A percentile compares a stretch with the other conserved stretches of the same genome.
phyloP scores from a whole-genome alignment of 805 yeast genomes.

The Priceomyces fermenticarens region DNA sequence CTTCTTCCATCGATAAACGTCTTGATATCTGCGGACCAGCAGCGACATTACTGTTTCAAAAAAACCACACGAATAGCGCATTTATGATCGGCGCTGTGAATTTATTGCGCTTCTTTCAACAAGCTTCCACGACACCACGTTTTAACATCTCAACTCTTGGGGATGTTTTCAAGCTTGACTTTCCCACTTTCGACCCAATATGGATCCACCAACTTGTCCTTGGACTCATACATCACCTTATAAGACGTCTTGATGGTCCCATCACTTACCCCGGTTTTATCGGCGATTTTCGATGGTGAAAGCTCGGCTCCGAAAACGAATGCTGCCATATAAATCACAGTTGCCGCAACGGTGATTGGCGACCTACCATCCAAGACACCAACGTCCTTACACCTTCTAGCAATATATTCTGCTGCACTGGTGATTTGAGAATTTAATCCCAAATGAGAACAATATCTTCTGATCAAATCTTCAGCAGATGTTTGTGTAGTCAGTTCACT shows the following conservation, averaged over 20 bases:
- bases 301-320: slow-evolving; percentile 78
- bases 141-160: slow-evolving; percentile 25
- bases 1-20: too few relatives aligned
- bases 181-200: slow-evolving; percentile 70
- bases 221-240: slow-evolving; percentile 74
- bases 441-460: slow-evolving; percentile 93
- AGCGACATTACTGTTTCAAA: too few relatives aligned
- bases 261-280: slow-evolving; percentile 92
- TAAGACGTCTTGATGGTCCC: slow-evolving; percentile 95
- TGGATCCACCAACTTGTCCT: slow-evolving; percentile 64
- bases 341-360: slow-evolving; percentile 96
- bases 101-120: too few relatives aligned
- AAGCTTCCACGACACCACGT: too few relatives aligned
- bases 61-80: too few relatives aligned
- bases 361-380: slow-evolving; percentile 96
- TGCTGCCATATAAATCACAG: slow-evolving; percentile 92
- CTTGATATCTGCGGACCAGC: too few relatives aligned
- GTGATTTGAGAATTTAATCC: slow-evolving; percentile 83
- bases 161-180: slow-evolving; percentile 48
- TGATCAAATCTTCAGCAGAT: slow-evolving; percentile 88
- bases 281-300: slow-evolving; percentile 79
- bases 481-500: slow-evolving; percentile 74
- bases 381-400: slow-evolving; percentile 81
- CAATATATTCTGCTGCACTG: slow-evolving; percentile 90
- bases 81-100: too few relatives aligned